Evolutionary conservation across 2,329 filamentous ascomycete genomes (phyloP).

Genomic region (Claviceps pazoutovae): DNA sequence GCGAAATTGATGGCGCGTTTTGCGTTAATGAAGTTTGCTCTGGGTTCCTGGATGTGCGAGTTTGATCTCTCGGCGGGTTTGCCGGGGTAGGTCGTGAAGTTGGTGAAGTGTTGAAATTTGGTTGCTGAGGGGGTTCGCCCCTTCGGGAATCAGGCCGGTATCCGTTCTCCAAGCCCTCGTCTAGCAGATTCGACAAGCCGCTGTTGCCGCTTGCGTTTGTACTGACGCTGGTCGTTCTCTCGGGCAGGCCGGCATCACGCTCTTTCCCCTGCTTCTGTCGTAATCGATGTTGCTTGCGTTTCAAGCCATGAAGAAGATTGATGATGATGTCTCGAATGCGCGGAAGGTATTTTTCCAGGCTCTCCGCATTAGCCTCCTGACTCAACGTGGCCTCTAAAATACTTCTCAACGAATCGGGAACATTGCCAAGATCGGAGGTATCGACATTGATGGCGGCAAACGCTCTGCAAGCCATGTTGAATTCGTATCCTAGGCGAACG

Average conservation of each 20-base stretch:
- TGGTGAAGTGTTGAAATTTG: constrained; percentile 27
- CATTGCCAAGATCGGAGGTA: constrained; percentile 83
- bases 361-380: constrained; percentile 88
- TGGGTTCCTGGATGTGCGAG: constrained; percentile 34
- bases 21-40: constrained; percentile 60
- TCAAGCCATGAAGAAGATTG: constrained; percentile 86
- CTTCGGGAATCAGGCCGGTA: constrained; percentile 28
- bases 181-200: constrained; percentile 40
- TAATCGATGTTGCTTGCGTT: constrained; percentile 90
- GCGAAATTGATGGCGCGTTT: constrained; percentile 58
- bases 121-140: constrained; percentile 13
- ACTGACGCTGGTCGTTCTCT: constrained; percentile 43
- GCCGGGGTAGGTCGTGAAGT: constrained; percentile 28
- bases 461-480: constrained; percentile 95
- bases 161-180: constrained; percentile 44
- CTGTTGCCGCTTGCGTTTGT: constrained; percentile 44
- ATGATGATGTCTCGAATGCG: constrained; percentile 97
- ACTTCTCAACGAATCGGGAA: constrained; percentile 76
- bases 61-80: constrained; percentile 34
- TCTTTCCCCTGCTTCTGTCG: constrained; percentile 48
- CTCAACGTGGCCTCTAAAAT: constrained; percentile 94
- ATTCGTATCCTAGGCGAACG: constrained; percentile 92
- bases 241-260: constrained; percentile 31
- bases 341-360: constrained; percentile 84
- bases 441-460: constrained; percentile 97